These are phyloP conservation scores for Euphorbia pulcherrima DNA, from an alignment of 345 rosid species.

Conservation along the genomic window DNA sequence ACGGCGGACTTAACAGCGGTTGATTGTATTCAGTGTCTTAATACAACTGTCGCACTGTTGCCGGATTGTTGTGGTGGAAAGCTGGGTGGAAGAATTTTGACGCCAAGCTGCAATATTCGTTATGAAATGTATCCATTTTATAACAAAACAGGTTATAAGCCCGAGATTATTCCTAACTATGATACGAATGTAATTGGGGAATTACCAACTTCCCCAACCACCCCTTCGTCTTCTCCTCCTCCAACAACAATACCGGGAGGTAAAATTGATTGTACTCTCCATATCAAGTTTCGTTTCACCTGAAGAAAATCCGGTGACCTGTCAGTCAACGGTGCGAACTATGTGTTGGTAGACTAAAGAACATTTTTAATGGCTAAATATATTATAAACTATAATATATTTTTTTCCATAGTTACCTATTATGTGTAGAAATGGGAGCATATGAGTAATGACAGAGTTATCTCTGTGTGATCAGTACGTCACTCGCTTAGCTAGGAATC, in stretches of 20 bases:
- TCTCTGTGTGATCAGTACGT: too few relatives aligned
- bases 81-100: constrained; percentile 30
- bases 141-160: not conserved
- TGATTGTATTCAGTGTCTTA: constrained; percentile 43
- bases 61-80: constrained; percentile 13
- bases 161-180: not conserved
- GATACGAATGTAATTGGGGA: not conserved
- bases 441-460: too few relatives aligned
- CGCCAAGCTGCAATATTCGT: constrained; percentile 35
- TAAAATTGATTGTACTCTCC: too few relatives aligned
- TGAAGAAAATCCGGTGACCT: too few relatives aligned
- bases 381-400: too few relatives aligned
- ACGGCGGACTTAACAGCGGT: constrained; percentile 40
- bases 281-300: too few relatives aligned
- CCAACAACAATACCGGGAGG: not conserved
- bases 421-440: too few relatives aligned
- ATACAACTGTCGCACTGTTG: not conserved
- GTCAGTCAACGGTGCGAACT: too few relatives aligned
- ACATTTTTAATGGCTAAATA: too few relatives aligned
- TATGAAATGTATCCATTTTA: constrained; percentile 31
- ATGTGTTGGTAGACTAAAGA: too few relatives aligned
- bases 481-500: too few relatives aligned
- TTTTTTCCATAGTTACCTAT: too few relatives aligned
- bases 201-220: not conserved
- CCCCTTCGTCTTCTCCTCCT: not conserved